Percentiles rank a stretch among this genome's conserved stretches.
Evolutionary conservation across 176 grass and related monocot species (phyloP).

Genomic region (Oryza brachyantha): DNA sequence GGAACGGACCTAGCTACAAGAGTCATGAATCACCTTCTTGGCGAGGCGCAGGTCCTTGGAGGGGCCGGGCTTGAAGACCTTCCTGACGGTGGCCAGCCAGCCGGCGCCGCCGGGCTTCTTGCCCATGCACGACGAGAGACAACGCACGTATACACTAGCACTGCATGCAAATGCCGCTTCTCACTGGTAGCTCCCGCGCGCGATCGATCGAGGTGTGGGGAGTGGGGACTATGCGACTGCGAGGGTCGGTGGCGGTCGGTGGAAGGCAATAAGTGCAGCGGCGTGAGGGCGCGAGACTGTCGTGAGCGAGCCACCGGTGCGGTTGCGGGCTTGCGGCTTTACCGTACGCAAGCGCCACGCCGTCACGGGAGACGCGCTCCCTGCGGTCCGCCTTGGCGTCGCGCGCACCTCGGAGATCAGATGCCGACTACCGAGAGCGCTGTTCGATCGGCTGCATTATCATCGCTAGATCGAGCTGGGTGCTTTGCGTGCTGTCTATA

Average conservation of each 20-base stretch:
- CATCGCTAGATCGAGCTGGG: too few species aligned
- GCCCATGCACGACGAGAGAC: slow-evolving; percentile 45
- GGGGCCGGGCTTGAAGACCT: slow-evolving; percentile 67
- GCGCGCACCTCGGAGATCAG: too few species aligned
- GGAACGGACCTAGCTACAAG: neutral
- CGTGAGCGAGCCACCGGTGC: neutral
- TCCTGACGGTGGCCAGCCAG: slow-evolving; percentile 65
- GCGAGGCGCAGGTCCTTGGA: slow-evolving; percentile 39
- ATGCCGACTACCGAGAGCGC: too few species aligned
- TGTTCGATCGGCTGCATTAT: too few species aligned
- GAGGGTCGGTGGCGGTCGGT: neutral
- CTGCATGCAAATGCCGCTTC: neutral
- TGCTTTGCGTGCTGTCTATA: too few species aligned
- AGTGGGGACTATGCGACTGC: too few species aligned
- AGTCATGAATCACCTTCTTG: slow-evolving; percentile 16
- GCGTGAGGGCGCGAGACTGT: neutral
- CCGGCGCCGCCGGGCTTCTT: slow-evolving; percentile 60
- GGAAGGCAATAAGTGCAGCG: neutral
- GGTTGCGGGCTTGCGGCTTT: neutral
- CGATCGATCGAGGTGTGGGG: neutral
- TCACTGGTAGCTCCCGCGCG: neutral
- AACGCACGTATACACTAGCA: neutral
- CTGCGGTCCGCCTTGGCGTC: too few species aligned
- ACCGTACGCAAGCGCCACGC: neutral
- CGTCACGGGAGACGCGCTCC: neutral